Evolutionary conservation across 345 rosid species (phyloP), one percentile per base, ranked within the genome.

Genomic region (Passiflora organensis): DNA sequence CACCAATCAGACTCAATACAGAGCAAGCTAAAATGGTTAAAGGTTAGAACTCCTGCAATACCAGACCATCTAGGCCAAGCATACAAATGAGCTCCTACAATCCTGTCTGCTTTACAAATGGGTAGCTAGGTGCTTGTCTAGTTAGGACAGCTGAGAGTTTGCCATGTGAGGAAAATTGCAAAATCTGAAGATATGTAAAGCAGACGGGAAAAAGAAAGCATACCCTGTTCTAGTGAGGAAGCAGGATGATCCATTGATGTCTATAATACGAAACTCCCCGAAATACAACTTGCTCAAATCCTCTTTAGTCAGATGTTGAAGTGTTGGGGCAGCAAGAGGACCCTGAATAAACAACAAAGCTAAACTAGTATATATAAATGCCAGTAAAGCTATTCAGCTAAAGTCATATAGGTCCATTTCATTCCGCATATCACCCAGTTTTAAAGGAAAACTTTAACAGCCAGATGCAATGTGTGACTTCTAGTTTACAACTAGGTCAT

Each of bases 201-300:
- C 32, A 24, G 47, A 32, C 28, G 18, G 39, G 45, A 6, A 48
- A 53, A 38, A 59, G 2, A 53, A 68, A 53, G 53, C 63, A 17
- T 89, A 87, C 97, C 99, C 97, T 2, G 99, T 94, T 62, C 97
- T 80, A 6, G 99, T 94, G 54, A 94, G 87, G 62, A 77, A 94
- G 81, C 99, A 94, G 17, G 61, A 44, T 16, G 77, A 73, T 10
- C 99, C 97, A 47, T 87, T 83, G 62, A 94, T 87, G 72, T 87
- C 89, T 61, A 87, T 59, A 13, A 87, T 83, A 28, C 75, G 79
- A 79, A 94, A 94, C 19, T 85, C 88, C 2, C 99, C 96, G 67
- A 89, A 94, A 74, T 89, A 94, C 17, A 94, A 47, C 80, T 85
- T 89, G 86, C 89, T 86, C 75, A 89, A 65, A 69, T 94, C 95